Base-by-base conservation (phyloP, 257 asterid genomes). In the Oldenlandia corymbosa region DNA sequence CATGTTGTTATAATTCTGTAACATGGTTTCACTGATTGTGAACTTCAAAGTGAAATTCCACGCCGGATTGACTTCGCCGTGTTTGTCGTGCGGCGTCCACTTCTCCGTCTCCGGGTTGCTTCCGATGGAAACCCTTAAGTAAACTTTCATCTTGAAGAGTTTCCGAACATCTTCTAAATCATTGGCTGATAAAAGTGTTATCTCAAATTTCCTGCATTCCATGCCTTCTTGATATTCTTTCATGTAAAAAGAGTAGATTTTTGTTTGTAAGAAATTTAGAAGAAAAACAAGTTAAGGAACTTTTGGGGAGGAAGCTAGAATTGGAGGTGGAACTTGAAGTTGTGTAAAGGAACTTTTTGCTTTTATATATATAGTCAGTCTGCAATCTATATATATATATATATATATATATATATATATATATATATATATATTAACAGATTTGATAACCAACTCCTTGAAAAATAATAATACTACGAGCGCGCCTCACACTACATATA, bases 21-120 rank as follows among this genome's bases (percentile, higher is more conserved):
- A 48, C 81, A 65, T 65, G 6, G 84, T 48, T 71, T 84, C 95
- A n/a, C 69, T 57, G 14, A 88, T 53, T 12, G 84, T 72, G 78
- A 70, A 88, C 64, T 81, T 77, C 68, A 81, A 68, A 30, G 76
- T 74, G 79, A 39, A 75, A 48, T 88, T 86, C 96, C 96, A 88
- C 0, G 90, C 92, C 23, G 96, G 95, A 45, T 88, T 86, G 7
- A 41, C 68, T 67, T 73, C 79, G 5, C 95, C 83, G 66, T 84
- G 87, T 65, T 58, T 76, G 74, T 87, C 95, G 20, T 73, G 73
- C 7, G 82, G 93, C 14, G 93, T 80, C 28, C 85, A 68, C 36
- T 66, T 80, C 21, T 61, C 78, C 8, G 69, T 56, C 32, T 65
- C 66, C 16, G 58, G 70, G 59, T 30, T 58, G 28, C 72, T 45